These are phyloP conservation scores for Ophiostoma sp. DNA, from an alignment of 2,329 filamentous ascomycete species.

Conservation along the genomic window DNA sequence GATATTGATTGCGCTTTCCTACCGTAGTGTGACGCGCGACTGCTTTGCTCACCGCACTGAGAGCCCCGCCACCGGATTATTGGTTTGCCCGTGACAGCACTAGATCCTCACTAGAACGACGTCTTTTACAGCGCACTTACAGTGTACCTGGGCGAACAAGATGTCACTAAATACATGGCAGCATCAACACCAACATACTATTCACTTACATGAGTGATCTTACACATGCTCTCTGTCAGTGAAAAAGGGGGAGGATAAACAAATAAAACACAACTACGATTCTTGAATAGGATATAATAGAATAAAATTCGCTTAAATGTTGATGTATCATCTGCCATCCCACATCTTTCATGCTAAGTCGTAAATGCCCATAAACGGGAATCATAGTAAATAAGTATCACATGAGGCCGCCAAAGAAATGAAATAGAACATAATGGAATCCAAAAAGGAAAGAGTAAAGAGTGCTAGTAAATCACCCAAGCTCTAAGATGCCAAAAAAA, in stretches of 20 bases:
- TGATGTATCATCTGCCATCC: neutral
- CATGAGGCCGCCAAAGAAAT: neutral
- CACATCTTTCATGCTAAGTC: neutral
- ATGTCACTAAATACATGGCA: neutral
- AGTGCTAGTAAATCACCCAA: slow-evolving; percentile 4
- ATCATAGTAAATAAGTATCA: neutral
- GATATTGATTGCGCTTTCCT: slow-evolving; percentile 16
- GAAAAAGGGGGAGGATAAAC: too few species aligned
- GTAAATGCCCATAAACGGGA: neutral
- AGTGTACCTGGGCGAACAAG: neutral
- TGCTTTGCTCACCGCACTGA: neutral
- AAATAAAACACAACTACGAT: neutral
- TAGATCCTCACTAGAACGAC: neutral
- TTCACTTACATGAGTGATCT: neutral
- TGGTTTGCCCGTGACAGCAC: slow-evolving; percentile 24
- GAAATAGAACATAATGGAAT: neutral
- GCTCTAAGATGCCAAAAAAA: slow-evolving; percentile 14
- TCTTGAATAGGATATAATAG: neutral
- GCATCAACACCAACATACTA: neutral
- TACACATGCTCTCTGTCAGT: neutral
- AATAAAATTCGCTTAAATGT: neutral
- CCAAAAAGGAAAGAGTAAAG: neutral
- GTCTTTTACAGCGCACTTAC: neutral
- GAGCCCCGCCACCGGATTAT: slow-evolving; percentile 28
- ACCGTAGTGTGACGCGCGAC: neutral